phyloP scores from a whole-genome alignment of 495 filamentous ascomycete species.

The Articulospora tetracladia region DNA sequence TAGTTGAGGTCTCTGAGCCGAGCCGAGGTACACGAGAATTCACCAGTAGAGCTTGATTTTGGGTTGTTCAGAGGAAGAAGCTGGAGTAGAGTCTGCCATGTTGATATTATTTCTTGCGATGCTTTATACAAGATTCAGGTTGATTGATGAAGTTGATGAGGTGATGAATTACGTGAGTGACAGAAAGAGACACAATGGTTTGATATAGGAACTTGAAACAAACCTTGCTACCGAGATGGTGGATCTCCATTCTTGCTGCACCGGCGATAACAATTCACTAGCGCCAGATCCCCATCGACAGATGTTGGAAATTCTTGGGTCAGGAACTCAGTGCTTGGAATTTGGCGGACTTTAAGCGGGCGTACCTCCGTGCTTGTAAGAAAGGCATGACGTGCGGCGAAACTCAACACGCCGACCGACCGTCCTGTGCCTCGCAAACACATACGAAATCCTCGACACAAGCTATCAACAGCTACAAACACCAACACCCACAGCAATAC shows the following conservation, averaged over 20 bases:
- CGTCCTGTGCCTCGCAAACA: too few species aligned
- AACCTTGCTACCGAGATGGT: background rate
- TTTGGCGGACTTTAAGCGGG: background rate
- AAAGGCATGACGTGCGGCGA: background rate
- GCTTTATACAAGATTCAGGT: background rate
- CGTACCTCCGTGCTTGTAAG: background rate
- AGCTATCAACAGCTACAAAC: too few species aligned
- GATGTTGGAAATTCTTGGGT: too few species aligned
- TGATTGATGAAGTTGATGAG: too few species aligned
- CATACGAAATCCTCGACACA: too few species aligned
- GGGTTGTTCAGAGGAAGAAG: slow-evolving; percentile 36
- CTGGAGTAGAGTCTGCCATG: slow-evolving; percentile 5
- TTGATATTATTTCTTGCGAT: slow-evolving; percentile 12
- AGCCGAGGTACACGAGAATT: slow-evolving; percentile 8
- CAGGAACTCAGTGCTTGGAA: too few species aligned
- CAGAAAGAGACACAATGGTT: background rate
- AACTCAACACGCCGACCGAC: background rate
- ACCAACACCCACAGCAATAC: too few species aligned
- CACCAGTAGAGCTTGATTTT: slow-evolving; percentile 79
- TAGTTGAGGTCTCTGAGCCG: background rate
- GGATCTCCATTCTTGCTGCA: background rate
- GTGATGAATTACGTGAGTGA: background rate
- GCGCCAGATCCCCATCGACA: background rate
- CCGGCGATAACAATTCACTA: background rate
- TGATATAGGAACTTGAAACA: background rate